A percentile compares a stretch with the other conserved stretches of the same genome.
These are phyloP conservation scores for Plasmodium falciparum DNA, from an alignment of 169 alveolate genomes.

Conservation along the genomic window DNA sequence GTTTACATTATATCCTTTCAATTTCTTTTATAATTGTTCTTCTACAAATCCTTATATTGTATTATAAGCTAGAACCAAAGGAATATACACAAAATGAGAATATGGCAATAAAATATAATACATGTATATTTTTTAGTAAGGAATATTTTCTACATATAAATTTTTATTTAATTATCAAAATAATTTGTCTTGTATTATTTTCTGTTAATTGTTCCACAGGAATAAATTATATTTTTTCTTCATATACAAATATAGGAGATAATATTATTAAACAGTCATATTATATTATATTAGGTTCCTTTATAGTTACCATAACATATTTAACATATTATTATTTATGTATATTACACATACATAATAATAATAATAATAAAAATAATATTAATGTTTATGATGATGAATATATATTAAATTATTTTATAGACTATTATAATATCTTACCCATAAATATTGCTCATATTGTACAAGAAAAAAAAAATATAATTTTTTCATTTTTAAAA, in stretches of 20 bases:
- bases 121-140: slow-evolving; percentile 21
- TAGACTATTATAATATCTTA: background rate
- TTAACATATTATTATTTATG: slow-evolving; percentile 51
- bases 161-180: slow-evolving; percentile 17
- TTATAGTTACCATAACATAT: slow-evolving; percentile 10
- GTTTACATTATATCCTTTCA: slow-evolving; percentile 41
- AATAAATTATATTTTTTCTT: slow-evolving; percentile 64
- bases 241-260: slow-evolving; percentile 64
- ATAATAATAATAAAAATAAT: background rate
- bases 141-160: slow-evolving; percentile 48
- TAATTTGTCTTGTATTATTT: slow-evolving; percentile 27
- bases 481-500: slow-evolving; percentile 7
- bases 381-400: slow-evolving; percentile 10
- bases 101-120: background rate
- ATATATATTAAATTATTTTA: background rate
- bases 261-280: slow-evolving; percentile 19
- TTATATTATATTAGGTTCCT: slow-evolving; percentile 46
- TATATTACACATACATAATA: background rate
- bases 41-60: slow-evolving; percentile 30
- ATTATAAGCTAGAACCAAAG: background rate
- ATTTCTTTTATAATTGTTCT: slow-evolving; percentile 3
- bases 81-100: background rate
- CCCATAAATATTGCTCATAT: slow-evolving; percentile 17
- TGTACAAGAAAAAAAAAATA: background rate
- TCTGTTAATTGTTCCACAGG: slow-evolving; percentile 76